Conservation (phyloP, 2,329 filamentous ascomycete genomes). For the Huntiella moniliformis region DNA sequence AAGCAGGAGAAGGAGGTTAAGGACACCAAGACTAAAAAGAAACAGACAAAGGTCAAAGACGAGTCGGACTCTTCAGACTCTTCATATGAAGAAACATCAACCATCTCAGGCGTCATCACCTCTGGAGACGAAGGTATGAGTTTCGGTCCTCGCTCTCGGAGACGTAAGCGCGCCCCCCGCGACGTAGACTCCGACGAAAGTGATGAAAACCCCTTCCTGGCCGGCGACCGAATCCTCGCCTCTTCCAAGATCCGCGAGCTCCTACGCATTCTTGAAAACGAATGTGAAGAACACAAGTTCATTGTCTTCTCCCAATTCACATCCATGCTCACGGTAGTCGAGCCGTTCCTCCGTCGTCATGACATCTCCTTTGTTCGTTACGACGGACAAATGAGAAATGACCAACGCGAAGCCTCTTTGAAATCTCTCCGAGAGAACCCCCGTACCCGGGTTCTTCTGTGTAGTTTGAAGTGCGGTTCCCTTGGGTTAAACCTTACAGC, state of each 20-base stretch:
- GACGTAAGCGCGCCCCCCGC: constrained; percentile 19
- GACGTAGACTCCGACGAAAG: constrained; percentile 8
- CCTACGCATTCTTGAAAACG: constrained; percentile 59
- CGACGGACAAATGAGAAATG: constrained; percentile 88
- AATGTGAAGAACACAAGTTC: constrained; percentile 73
- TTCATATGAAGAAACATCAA: constrained; percentile 35
- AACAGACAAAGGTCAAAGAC: constrained; percentile 17
- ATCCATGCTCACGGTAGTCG: constrained; percentile 89
- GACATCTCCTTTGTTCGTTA: constrained; percentile 72
- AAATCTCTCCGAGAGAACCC: constrained; percentile 56
- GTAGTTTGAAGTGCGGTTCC: constrained; percentile 83
- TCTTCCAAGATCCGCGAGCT: constrained; percentile 89
- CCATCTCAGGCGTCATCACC: constrained; percentile 35
- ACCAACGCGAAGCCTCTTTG: constrained; percentile 73
- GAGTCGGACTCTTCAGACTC: constrained; percentile 47
- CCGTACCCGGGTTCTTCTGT: constrained; percentile 65
- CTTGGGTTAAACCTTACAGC: constrained; percentile 88
- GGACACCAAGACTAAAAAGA: constrained; percentile 13
- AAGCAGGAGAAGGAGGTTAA: constrained; percentile 15
- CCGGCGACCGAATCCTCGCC: constrained; percentile 28
- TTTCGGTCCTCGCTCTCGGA: background rate
- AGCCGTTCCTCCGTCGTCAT: constrained; percentile 65
- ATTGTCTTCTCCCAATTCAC: constrained; percentile 99
- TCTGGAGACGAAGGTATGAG: constrained; percentile 24
- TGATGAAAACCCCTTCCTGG: constrained; percentile 10